Evolutionary conservation across 2,329 filamentous ascomycete genomes (phyloP).

Genomic region (Ceratocystis harringtonii): DNA sequence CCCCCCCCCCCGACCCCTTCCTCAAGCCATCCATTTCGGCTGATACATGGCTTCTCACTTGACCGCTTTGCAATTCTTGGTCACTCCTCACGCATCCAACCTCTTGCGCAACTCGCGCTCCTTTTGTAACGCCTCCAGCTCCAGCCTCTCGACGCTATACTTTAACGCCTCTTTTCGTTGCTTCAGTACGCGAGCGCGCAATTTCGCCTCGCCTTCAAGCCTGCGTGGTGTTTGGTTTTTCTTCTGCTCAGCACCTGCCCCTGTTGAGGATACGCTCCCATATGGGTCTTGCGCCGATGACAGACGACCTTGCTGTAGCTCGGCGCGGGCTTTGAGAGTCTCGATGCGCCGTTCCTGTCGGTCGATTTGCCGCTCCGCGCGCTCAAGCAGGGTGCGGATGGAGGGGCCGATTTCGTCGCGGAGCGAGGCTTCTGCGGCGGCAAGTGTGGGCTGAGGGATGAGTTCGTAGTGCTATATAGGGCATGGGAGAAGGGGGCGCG

Average conservation of each 20-base stretch:
- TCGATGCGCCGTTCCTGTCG: slow-evolving; percentile 72
- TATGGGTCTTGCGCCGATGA: slow-evolving; percentile 12
- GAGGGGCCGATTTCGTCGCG: slow-evolving; percentile 84
- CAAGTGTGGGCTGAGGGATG: slow-evolving; percentile 69
- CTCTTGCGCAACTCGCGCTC: slow-evolving; percentile 43
- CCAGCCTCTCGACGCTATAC: slow-evolving; percentile 73
- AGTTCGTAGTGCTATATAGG: slow-evolving; percentile 84
- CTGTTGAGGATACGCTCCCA: neutral
- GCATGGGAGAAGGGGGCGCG: slow-evolving; percentile 71
- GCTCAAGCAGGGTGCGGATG: slow-evolving; percentile 60
- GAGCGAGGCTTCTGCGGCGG: slow-evolving; percentile 66
- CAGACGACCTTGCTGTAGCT: slow-evolving; percentile 63
- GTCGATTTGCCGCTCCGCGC: slow-evolving; percentile 71
- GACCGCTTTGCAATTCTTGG: too few relatives aligned
- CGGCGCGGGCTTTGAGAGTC: slow-evolving; percentile 64
- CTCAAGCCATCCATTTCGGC: neutral
- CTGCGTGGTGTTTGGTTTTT: slow-evolving; percentile 17
- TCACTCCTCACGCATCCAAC: slow-evolving; percentile 25
- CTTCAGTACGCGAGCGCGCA: slow-evolving; percentile 45
- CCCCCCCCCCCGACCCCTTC: neutral
- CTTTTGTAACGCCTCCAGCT: slow-evolving; percentile 71
- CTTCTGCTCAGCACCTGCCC: slow-evolving; percentile 16
- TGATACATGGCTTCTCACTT: neutral
- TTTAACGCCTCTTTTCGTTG: slow-evolving; percentile 75
- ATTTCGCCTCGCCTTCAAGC: slow-evolving; percentile 39